These are phyloP conservation scores for Telopea speciosissima DNA, from an alignment of 177 flowering plant species.

Conservation along the genomic window DNA sequence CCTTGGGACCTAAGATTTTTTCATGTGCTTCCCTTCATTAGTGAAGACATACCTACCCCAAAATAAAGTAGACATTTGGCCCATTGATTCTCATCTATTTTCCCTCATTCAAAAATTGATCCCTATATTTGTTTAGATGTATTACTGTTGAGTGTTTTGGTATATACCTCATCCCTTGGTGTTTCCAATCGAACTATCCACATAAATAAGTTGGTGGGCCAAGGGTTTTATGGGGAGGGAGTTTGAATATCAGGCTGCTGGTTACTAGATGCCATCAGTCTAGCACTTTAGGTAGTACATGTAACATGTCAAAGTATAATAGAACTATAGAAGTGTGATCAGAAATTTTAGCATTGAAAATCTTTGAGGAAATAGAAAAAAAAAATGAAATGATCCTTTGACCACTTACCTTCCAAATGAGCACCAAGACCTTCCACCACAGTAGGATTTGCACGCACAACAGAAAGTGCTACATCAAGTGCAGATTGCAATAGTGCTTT, in stretches of 20 bases:
- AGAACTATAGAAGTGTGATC: background rate
- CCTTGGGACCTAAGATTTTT: no score
- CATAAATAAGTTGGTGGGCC: background rate
- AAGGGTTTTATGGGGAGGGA: no score
- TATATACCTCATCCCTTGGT: background rate
- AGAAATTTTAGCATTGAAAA: background rate
- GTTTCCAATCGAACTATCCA: background rate
- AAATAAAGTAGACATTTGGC: no score
- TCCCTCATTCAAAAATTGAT: background rate
- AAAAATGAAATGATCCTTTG: background rate
- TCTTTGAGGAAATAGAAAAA: no score
- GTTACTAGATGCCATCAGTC: background rate
- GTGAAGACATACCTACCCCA: no score
- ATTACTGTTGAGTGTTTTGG: background rate
- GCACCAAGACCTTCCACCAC: slow-evolving; percentile 98
- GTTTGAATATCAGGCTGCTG: background rate
- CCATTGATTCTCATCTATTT: no score
- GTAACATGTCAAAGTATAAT: no score
- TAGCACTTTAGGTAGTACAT: no score
- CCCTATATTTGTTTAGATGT: background rate
- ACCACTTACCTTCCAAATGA: slow-evolving; percentile 69
- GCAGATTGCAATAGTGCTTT: slow-evolving; percentile 82
- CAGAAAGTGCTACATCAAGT: slow-evolving; percentile 72
- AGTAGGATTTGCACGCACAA: slow-evolving; percentile 86
- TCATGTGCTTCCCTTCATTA: no score